Conservation (phyloP, 768 basidiomycete genomes). For the Phylloporus rhodoxanthus region DNA sequence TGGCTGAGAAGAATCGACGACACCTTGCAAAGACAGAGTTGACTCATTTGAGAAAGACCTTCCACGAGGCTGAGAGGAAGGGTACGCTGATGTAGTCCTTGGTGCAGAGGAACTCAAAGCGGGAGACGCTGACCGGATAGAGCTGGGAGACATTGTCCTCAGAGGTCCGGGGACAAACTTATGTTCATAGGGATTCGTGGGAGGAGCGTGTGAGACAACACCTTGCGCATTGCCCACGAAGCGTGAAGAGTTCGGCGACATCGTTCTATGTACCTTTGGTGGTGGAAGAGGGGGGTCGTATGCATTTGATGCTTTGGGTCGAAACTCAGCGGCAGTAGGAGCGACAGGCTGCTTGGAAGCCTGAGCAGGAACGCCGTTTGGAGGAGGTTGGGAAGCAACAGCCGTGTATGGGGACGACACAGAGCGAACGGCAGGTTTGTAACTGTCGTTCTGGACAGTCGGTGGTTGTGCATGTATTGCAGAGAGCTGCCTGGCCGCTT, state of each 20-base stretch:
- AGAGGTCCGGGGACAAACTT: constrained; percentile 16
- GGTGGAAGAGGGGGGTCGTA: constrained; percentile 74
- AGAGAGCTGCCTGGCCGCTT: constrained; percentile 10
- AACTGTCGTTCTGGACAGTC: constrained; percentile 31
- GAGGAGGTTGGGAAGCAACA: constrained; percentile 10
- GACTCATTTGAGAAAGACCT: constrained; percentile 46
- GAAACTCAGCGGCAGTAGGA: constrained; percentile 42
- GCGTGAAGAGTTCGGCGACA: constrained; percentile 24
- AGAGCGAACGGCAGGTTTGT: constrained; percentile 21
- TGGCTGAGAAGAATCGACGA: constrained; percentile 12
- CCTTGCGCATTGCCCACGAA: constrained; percentile 15
- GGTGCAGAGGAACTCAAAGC: constrained; percentile 34
- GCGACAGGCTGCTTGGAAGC: constrained; percentile 30
- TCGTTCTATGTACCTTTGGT: constrained; percentile 30
- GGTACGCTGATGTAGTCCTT: constrained; percentile 14
- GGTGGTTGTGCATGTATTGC: constrained; percentile 16
- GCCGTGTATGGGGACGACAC: constrained; percentile 24
- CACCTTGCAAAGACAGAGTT: constrained; percentile 29
- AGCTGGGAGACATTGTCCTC: constrained; percentile 30
- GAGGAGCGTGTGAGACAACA: constrained; percentile 6
- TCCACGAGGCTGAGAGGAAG: constrained; percentile 24
- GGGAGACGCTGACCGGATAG: constrained; percentile 21
- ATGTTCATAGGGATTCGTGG: constrained; percentile 17
- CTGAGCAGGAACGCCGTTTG: constrained; percentile 23
- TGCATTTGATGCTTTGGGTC: constrained; percentile 63